Conservation (phyloP, 176 grass and related monocot species). For the Paspalum vaginatum region DNA sequence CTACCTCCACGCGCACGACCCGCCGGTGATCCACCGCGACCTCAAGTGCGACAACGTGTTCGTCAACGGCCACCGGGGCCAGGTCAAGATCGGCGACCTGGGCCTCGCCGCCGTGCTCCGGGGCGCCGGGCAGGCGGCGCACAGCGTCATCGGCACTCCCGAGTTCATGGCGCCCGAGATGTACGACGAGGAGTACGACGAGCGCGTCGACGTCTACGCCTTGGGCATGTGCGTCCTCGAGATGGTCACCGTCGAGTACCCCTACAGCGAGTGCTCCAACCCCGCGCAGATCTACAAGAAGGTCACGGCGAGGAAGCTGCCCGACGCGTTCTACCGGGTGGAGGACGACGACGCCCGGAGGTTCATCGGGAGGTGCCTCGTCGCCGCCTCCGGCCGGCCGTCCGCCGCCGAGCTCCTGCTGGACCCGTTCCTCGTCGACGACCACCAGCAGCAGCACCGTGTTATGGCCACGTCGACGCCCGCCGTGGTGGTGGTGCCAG, state of each 20-base stretch:
- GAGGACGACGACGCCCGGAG: constrained; percentile 46
- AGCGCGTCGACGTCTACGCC: constrained; percentile 80
- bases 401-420: constrained; percentile 72
- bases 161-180: constrained; percentile 99
- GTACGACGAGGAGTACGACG: constrained; percentile 88
- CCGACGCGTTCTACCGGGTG: constrained; percentile 65
- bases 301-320: constrained; percentile 81
- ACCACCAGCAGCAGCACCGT: constrained; percentile 8
- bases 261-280: constrained; percentile 84
- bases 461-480: no score
- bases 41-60: constrained; percentile 73
- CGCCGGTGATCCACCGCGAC: constrained; percentile 15
- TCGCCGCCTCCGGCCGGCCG: constrained; percentile 36
- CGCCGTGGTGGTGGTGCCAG: background rate
- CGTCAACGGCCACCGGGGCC: constrained; percentile 78
- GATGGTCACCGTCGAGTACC: constrained; percentile 88
- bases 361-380: constrained; percentile 72
- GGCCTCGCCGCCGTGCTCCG: constrained; percentile 77
- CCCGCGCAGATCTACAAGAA: constrained; percentile 99
- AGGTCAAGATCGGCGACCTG: constrained; percentile 95
- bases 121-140: constrained; percentile 39
- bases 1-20: background rate
- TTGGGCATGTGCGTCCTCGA: constrained; percentile 97
- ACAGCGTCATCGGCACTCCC: constrained; percentile 85
- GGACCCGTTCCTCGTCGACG: constrained; percentile 68